Percentiles rank a stretch among this genome's conserved stretches.
phyloP scores from a whole-genome alignment of 140 eudicot species.

The Bidens hawaiensis region DNA sequence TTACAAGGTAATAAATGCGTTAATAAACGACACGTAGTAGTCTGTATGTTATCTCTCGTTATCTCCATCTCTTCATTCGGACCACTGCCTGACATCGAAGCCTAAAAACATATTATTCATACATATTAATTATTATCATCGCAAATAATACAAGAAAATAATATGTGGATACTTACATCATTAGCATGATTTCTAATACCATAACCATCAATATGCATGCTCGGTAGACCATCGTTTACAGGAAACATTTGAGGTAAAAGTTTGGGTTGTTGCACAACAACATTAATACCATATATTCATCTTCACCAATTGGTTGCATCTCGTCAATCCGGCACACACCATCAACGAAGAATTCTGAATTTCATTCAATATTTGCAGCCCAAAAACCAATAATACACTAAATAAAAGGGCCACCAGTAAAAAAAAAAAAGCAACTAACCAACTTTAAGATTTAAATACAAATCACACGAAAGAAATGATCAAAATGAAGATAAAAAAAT shows the following conservation, averaged over 20 bases:
- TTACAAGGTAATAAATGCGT: constrained; percentile 42
- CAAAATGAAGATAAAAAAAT: no score
- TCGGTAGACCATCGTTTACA: constrained; percentile 30
- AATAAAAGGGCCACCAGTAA: no score
- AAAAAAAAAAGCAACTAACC: no score
- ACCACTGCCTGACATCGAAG: constrained; percentile 40
- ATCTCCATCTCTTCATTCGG: constrained; percentile 21
- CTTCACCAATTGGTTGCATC: constrained; percentile 35
- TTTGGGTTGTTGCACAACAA: constrained; percentile 41
- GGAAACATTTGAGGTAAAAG: constrained; percentile 17
- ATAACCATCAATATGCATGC: constrained; percentile 30
- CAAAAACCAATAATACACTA: no score
- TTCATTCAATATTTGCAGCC: constrained; percentile 24
- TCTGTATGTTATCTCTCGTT: constrained; percentile 36
- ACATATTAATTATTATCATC: not conserved
- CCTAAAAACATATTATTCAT: constrained; percentile 26
- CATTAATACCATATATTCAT: constrained; percentile 47
- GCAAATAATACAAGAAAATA: constrained; percentile 11
- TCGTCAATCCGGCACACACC: constrained; percentile 63
- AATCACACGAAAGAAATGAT: no score
- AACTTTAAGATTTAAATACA: no score
- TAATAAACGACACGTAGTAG: constrained; percentile 40
- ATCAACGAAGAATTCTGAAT: constrained; percentile 72
- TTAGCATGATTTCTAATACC: constrained; percentile 22
- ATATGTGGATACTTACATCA: constrained; percentile 9